Conservation (phyloP, 2,329 filamentous ascomycete genomes). For the Ceratocystis colombiana region DNA sequence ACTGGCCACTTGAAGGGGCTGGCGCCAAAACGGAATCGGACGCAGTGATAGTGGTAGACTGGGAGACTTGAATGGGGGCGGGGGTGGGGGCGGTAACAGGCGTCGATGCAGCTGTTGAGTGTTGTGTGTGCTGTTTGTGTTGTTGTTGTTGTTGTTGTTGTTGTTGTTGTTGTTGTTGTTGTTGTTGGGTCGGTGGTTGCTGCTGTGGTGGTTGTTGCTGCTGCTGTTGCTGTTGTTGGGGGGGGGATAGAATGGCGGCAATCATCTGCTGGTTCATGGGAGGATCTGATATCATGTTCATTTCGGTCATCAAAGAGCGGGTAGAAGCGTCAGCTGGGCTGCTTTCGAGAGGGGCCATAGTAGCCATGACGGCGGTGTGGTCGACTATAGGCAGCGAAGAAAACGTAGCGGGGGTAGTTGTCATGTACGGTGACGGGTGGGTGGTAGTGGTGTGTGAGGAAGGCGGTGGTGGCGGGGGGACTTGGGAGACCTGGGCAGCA, state of each 20-base stretch:
- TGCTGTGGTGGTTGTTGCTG: no score
- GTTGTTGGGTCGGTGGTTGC: neutral
- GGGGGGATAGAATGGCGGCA: conserved; percentile 20
- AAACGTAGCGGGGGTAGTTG: conserved; percentile 1
- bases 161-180: neutral
- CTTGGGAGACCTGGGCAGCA: conserved; percentile 8
- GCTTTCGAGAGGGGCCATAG: conserved; percentile 18
- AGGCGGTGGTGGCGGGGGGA: conserved; percentile 2
- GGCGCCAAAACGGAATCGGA: conserved; percentile 1
- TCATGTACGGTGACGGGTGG: conserved; percentile 17
- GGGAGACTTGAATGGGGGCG: conserved; percentile 2
- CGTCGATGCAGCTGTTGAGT: neutral
- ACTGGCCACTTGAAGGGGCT: conserved; percentile 7
- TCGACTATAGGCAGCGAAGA: conserved; percentile 18
- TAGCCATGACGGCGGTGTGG: conserved; percentile 17
- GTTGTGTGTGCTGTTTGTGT: neutral
- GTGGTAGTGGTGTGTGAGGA: neutral
- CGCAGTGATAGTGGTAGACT: neutral
- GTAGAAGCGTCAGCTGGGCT: conserved; percentile 4
- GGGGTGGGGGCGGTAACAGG: neutral
- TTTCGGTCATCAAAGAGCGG: conserved; percentile 22
- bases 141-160: neutral
- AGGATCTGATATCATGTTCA: conserved; percentile 18
- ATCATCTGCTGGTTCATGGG: conserved; percentile 23
- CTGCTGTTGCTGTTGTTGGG: neutral